Base-by-base conservation (phyloP, 805 yeast species). In the Wickerhamiella allomyrinae region DNA sequence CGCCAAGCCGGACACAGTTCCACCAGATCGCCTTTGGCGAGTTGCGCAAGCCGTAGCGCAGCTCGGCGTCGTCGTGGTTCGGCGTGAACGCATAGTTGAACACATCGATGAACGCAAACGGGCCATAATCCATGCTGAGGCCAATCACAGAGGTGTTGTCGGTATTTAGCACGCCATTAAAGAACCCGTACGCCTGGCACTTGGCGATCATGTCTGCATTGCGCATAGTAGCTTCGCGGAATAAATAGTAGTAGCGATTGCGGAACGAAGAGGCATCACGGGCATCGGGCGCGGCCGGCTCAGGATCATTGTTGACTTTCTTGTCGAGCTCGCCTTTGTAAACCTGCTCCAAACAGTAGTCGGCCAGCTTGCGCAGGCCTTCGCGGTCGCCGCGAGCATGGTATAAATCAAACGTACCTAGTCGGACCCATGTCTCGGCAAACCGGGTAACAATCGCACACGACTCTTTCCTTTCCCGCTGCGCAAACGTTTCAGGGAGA, bases 111-210 rank as follows among this genome's bases (percentile, higher is more conserved):
- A 86, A 80, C 15, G 93, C 82, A 62, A 83, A 91, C 1, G 98
- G 97, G 2, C 97, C 98, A 59, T 79, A 91, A 60, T 89, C 98
- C 60, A 91, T 73, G 0, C 94, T 74, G 9, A 86, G 64, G 0
- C 98, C 98, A 35, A 79, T 55, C n/a, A 89, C 69, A 0, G 95
- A 83, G 1, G 95, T 84, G 56, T 89, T 89, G 56, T 89, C 98
- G 0, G 97, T 87, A 58, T 89, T 89, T 43, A 91, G 65, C 4
- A 91, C 97, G 11, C 98, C 98, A 55, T 89, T 91, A 50, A 87
- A 59, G 54, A 89, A 87, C 2, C 96, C 97, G 60, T 86, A 89
- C 0, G 80, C 71, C 57, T 89, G 96, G 84, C 94, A 84, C 49
- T 71, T 67, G 2, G 94, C 95, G 2, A 82, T 78, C 14, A 81